Conservation (phyloP, 768 basidiomycete species). For the Leccinum incarnatum region DNA sequence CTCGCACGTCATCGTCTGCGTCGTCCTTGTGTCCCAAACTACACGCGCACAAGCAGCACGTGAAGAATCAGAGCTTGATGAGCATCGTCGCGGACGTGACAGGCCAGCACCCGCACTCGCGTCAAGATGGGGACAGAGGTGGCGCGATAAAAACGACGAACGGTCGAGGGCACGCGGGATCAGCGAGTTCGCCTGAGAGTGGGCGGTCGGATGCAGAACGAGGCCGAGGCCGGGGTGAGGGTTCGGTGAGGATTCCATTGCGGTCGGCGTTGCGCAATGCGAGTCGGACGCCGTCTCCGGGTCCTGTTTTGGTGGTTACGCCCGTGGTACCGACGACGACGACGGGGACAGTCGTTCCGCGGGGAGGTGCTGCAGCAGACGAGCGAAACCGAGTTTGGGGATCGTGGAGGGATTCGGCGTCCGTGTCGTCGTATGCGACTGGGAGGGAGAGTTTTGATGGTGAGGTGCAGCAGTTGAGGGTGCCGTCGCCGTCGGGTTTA, state of each 20-base stretch:
- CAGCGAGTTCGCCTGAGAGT: not conserved
- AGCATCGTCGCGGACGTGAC: conserved; percentile 66
- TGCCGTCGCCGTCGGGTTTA: not conserved
- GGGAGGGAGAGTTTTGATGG: conserved; percentile 51
- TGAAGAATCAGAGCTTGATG: conserved; percentile 48
- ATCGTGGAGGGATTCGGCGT: conserved; percentile 21
- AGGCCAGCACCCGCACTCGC: conserved; percentile 30
- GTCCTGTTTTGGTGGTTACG: not conserved
- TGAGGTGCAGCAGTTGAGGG: conserved; percentile 19
- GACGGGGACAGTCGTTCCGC: not conserved
- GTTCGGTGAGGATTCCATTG: conserved; percentile 48
- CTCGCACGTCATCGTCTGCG: not conserved
- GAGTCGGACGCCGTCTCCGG: conserved; percentile 51
- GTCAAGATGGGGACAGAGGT: conserved; percentile 18
- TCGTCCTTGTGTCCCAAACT: conserved; percentile 3
- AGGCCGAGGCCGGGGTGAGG: conserved; percentile 3
- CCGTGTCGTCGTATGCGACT: conserved; percentile 64
- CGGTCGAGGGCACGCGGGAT: not conserved
- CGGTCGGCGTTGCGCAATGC: conserved; percentile 60
- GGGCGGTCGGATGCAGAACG: not conserved
- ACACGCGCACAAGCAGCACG: conserved; percentile 3
- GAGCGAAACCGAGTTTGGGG: not conserved
- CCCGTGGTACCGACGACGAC: not conserved
- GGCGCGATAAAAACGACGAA: no score
- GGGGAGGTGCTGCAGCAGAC: not conserved